These are phyloP conservation scores for Trypanosoma mega DNA, from an alignment of 208 protist species.

Conservation along the genomic window DNA sequence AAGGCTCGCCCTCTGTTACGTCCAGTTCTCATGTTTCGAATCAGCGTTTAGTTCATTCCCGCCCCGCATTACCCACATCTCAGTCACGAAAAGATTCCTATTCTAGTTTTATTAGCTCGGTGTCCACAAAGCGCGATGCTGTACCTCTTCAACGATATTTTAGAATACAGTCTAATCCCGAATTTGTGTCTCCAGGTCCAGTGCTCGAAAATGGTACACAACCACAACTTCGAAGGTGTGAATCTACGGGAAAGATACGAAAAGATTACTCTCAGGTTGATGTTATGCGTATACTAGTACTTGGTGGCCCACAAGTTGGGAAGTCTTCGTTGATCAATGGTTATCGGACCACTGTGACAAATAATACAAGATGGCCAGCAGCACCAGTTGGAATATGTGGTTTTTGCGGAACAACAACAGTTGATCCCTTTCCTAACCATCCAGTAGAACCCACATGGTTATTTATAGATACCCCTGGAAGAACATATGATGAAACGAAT, in stretches of 20 bases:
- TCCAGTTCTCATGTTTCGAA: no score
- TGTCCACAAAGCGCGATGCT: no score
- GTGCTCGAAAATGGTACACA: no score
- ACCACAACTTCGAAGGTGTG: no score
- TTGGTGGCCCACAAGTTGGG: constrained; percentile 74
- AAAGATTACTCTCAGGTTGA: not conserved
- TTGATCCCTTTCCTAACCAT: constrained; percentile 73
- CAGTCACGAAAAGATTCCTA: no score
- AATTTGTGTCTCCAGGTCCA: not conserved
- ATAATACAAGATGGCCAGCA: constrained; percentile 63
- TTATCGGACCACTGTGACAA: constrained; percentile 59
- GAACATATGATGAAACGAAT: constrained; percentile 45
- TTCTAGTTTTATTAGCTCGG: no score
- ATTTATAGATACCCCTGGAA: constrained; percentile 81
- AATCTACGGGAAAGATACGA: not conserved
- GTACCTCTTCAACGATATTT: not conserved
- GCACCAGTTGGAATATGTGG: constrained; percentile 78
- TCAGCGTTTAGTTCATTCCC: no score
- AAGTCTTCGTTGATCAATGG: constrained; percentile 83
- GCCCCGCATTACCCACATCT: no score
- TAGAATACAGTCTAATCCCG: constrained; percentile 8
- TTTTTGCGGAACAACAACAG: constrained; percentile 71
- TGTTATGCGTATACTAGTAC: constrained; percentile 72
- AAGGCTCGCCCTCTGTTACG: no score
- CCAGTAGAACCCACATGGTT: constrained; percentile 63